Conservation (phyloP, 2,329 filamentous ascomycete species). For the Zymoseptoria tritici region DNA sequence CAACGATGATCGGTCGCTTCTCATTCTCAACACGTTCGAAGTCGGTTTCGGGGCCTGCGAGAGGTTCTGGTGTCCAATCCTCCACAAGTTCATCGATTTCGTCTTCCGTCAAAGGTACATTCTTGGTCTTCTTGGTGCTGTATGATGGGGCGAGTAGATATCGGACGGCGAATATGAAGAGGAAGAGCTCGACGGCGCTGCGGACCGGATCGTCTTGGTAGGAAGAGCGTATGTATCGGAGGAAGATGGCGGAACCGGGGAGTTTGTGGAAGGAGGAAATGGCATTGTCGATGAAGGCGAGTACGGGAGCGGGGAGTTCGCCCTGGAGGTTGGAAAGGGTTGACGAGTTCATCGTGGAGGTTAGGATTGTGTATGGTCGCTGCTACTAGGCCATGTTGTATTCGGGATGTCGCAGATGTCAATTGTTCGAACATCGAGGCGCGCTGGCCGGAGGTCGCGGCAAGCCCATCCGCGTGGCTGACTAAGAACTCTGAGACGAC, state of each 20-base stretch:
- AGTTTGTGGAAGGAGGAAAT: slow-evolving; percentile 70
- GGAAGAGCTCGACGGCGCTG: slow-evolving; percentile 83
- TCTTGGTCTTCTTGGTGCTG: slow-evolving; percentile 81
- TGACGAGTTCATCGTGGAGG: slow-evolving; percentile 14
- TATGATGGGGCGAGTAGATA: slow-evolving; percentile 91
- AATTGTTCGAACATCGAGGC: background rate
- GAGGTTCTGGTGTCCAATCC: slow-evolving; percentile 90
- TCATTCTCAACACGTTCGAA: slow-evolving; percentile 79
- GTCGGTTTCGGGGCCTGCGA: slow-evolving; percentile 65
- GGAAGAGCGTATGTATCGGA: slow-evolving; percentile 92
- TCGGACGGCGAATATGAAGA: slow-evolving; percentile 90
- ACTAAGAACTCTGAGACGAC: background rate
- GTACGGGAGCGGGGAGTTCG: slow-evolving; percentile 49
- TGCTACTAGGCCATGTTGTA: background rate
- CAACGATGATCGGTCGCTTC: slow-evolving; percentile 77
- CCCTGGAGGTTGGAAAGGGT: slow-evolving; percentile 29
- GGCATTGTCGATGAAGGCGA: slow-evolving; percentile 49
- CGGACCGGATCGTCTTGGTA: slow-evolving; percentile 96
- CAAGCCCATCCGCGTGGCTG: background rate
- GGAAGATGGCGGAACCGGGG: slow-evolving; percentile 86
- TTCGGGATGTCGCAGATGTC: background rate
- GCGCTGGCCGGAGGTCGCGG: no score
- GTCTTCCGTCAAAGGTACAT: slow-evolving; percentile 83
- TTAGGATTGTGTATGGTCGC: background rate
- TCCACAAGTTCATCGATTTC: slow-evolving; percentile 96